Conservation (phyloP, 495 filamentous ascomycete genomes). For the Podospora sp. region DNA sequence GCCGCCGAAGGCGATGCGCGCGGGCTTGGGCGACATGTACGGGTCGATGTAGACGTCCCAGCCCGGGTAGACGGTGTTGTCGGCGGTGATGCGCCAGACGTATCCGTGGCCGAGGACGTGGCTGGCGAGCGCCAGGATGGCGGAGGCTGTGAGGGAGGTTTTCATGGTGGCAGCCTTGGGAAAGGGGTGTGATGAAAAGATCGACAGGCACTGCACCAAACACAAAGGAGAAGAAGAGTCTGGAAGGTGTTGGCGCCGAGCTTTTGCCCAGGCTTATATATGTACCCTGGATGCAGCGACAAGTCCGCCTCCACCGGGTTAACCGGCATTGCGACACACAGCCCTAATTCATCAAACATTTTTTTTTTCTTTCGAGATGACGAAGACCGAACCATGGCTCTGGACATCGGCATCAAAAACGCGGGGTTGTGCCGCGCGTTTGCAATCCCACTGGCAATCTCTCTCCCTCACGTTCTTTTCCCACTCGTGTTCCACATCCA, state of each 20-base stretch:
- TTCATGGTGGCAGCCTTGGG: constrained; percentile 1
- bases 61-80: constrained; percentile 31
- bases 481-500: neutral
- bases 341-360: too few species aligned
- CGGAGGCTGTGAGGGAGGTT: neutral
- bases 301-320: neutral
- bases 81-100: constrained; percentile 26
- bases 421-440: neutral
- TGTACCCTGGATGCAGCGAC: neutral
- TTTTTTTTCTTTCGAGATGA: neutral
- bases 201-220: neutral
- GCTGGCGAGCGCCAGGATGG: neutral
- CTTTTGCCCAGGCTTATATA: neutral
- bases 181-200: neutral
- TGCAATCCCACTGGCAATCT: neutral
- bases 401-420: neutral
- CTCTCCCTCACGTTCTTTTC: too few species aligned
- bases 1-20: constrained; percentile 27
- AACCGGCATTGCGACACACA: neutral
- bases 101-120: constrained; percentile 24
- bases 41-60: constrained; percentile 28
- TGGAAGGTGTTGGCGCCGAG: neutral
- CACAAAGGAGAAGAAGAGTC: neutral
- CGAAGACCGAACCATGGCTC: neutral
- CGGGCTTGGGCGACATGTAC: constrained; percentile 3